Evolutionary conservation across 495 filamentous ascomycete genomes (phyloP), one percentile per base, ranked within the genome.

Genomic region (Penicillium pulvis): DNA sequence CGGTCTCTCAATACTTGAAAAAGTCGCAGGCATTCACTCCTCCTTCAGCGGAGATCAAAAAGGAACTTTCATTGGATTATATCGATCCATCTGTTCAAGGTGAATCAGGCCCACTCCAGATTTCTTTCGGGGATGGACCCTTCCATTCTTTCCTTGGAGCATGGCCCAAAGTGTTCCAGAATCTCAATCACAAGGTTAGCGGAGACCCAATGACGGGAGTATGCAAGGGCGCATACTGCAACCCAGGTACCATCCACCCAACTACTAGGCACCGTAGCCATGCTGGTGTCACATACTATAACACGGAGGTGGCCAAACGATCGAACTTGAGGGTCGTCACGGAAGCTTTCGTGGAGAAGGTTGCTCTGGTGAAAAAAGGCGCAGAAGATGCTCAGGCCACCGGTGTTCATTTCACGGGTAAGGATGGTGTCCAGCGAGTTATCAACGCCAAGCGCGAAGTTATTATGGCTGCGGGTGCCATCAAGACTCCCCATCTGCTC

Each of bases 401-500:
- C 23, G 72, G 62, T 4, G 67, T 74, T 16, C 65, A 61, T 4
- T 82, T 83, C 41, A 47, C 44, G 28, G 26, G 31, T 45, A 49
- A 48, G 7, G 61, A 66, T 16, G 72, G 71, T 1, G 48, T 66
- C 61, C 71, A 80, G 44, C 53, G 70, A 19, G 71, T 64, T 8
- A 62, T 87, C 20, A 72, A 63, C 41, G 84, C 80, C 1, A 71
- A 64, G 16, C 81, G 75, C 31, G 81, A 85, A 44, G 73, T 87
- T 20, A 79, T 88, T 48, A 51, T 87, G 14, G 50, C 31, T 72
- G 78, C 2, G 1, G 85, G 85, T 0, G 63, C 74, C 0, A 58
- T 85, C 36, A 72, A 82, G 44, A 77, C 80, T 0, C 81, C 83
- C 0, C 79, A 86, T 62, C 52, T 87, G 3, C 75, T 87, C 0